Base-by-base conservation (phyloP, 768 basidiomycete species). In the Kwoniella botswanensis region DNA sequence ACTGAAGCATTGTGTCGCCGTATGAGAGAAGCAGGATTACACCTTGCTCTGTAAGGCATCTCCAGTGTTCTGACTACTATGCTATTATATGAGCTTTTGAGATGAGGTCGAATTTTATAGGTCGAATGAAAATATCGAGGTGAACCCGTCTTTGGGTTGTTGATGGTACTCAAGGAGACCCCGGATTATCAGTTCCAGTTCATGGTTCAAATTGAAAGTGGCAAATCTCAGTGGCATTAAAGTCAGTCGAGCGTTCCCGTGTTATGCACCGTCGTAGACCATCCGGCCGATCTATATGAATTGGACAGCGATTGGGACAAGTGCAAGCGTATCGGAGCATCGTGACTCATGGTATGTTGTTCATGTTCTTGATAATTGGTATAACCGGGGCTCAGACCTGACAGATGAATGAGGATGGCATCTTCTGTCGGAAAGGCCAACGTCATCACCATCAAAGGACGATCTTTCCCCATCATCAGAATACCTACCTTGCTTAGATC, bases 41-140 rank as follows among this genome's bases (percentile, higher is more conserved):
- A 70, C 44, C 68, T 61, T 41, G 68, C 68, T 54, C 63, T 61
- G 63, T 58, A 70, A 22, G 68, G 68, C 68, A 70, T 70, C 26
- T 70, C 56, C 58, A 26, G 6, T 11, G 6, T 46, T 44, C 7
- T 62, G 18, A 35, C 7, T 35, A 35, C 4, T 35, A 4, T 9
- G 35, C 35, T 35, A 3, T 3, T 35, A 35, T 35, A 35, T 35
- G 35, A 35, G 35, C 35, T 35, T 35, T 35, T 35, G 35, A 35
- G 35, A 4, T 35, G 35, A 35, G 35, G 35, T n/a, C n/a, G n/a
- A n/a, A n/a, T n/a, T n/a, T n/a, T n/a, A n/a, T n/a, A n/a, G n/a
- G n/a, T 26, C 26, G 26, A 4, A 26, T 26, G 26, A 26, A 26
- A 26, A 26, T 26, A 26, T 26, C 26, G 26, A 26, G 26, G 26